Conservation (phyloP, 2,329 filamentous ascomycete species). For the Alternaria viburni region DNA sequence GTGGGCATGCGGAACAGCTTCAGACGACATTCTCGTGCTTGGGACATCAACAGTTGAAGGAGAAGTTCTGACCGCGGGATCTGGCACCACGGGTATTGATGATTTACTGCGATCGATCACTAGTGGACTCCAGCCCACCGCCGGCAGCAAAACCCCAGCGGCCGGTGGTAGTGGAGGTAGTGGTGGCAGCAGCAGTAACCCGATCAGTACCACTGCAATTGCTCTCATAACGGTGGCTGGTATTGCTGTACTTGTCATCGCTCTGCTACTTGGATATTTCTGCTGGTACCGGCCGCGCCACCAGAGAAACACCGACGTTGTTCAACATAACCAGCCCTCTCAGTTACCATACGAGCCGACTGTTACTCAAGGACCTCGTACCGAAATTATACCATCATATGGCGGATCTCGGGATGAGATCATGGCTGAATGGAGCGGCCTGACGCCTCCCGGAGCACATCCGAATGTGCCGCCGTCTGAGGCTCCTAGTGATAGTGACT, state of each 20-base stretch:
- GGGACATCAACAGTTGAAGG: not conserved
- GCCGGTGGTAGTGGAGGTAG: not conserved
- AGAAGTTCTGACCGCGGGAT: not conserved
- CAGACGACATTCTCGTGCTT: slow-evolving; percentile 8
- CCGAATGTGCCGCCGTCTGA: not conserved
- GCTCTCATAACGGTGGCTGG: slow-evolving; percentile 1
- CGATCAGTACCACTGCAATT: slow-evolving; percentile 1
- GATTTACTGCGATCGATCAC: not conserved
- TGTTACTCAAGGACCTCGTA: not conserved
- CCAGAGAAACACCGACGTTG: not conserved
- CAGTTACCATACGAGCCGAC: not conserved
- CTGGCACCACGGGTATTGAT: not conserved
- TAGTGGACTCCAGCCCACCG: not conserved
- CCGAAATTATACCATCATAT: not conserved
- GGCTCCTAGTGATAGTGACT: not conserved
- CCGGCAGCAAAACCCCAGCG: not conserved
- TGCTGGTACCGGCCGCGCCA: not conserved
- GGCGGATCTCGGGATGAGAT: not conserved
- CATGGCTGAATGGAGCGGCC: not conserved
- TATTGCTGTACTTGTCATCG: not conserved
- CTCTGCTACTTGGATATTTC: not conserved
- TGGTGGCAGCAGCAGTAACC: not conserved
- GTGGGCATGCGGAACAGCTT: slow-evolving; percentile 2
- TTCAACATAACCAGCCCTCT: not conserved
- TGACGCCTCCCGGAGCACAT: not conserved